phyloP scores from a whole-genome alignment of 2,329 filamentous ascomycete species.

The Penicillium decumbens region DNA sequence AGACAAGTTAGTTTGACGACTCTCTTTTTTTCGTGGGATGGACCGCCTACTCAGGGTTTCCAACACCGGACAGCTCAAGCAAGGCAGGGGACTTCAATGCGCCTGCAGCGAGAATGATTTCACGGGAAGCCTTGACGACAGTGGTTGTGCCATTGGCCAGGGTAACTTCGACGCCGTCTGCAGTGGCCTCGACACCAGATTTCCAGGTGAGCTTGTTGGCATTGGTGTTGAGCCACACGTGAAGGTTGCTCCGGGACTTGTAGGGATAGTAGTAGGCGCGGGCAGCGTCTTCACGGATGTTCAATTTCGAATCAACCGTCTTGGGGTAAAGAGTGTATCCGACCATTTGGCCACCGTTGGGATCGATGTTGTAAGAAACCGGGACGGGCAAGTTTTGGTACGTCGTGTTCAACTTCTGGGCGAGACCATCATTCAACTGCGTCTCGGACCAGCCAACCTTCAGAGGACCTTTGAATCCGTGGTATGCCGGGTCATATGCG shows the following conservation, averaged over 20 bases:
- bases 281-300: conserved; percentile 46
- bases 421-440: conserved; percentile 19
- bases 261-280: conserved; percentile 47
- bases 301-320: conserved; percentile 38
- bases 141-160: conserved; percentile 20
- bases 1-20: neutral
- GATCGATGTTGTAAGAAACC: conserved; percentile 40
- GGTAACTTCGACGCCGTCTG: conserved; percentile 30
- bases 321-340: conserved; percentile 44
- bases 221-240: conserved; percentile 41
- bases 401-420: conserved; percentile 14
- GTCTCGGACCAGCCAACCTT: conserved; percentile 23
- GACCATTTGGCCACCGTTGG: conserved; percentile 43
- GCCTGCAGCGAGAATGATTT: conserved; percentile 59
- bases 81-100: conserved; percentile 54
- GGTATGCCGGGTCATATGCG: conserved; percentile 21
- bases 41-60: conserved; percentile 32
- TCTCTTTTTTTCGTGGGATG: neutral
- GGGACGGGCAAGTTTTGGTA: conserved; percentile 29
- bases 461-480: conserved; percentile 28
- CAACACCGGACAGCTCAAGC: conserved; percentile 58
- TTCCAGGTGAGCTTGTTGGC: conserved; percentile 41
- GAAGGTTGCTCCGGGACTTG: conserved; percentile 39
- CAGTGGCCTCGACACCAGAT: conserved; percentile 11
- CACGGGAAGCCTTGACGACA: conserved; percentile 37